Evolutionary conservation across 2,329 filamentous ascomycete genomes (phyloP), one percentile per base, ranked within the genome.

Genomic region (Trichoderma sp.): DNA sequence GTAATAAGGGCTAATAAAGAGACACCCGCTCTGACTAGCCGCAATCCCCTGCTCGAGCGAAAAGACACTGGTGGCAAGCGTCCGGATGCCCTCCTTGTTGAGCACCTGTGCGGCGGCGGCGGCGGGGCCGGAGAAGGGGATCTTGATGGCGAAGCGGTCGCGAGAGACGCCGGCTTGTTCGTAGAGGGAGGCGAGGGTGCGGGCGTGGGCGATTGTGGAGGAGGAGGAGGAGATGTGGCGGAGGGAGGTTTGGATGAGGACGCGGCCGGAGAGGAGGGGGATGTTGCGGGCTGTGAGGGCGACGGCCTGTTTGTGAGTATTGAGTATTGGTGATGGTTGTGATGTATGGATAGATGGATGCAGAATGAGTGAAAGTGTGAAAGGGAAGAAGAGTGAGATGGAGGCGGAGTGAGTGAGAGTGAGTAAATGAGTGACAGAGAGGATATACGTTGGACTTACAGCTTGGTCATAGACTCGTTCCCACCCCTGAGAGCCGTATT

Each of bases 1-100:
- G 33, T 75, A 79, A 35, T 80, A 79, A 11, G 78, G 79, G 63
- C 79, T 79, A 45, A 80, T 78, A 53, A 75, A 79, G 4, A 79
- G 72, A 68, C 79, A 80, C 14, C 74, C 66, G 14, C 78, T 75
- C 75, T 80, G 79, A 41, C 78, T 79, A 4, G 79, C 79, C 27
- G 79, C 79, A 69, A 80, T 71, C n/a, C 76, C 79, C 75, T 79
- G 79, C 65, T 77, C 71, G 11, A 80, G 63, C 27, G 75, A 75
- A 67, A 80, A 80, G 6, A 79, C 75, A 59, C 77, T 60, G 29
- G 79, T 80, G 18, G 76, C 79, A 14, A 79, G 76, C 38, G 76
- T 80, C 45, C 78, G 68, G 38, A 80, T 79, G 50, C 79, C 79
- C 66, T 80, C 79, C 14, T 63, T n/a, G 14, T 77, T 78, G 6